These are phyloP conservation scores for Pichia sp. DNA, from an alignment of 1,139 yeast species.

Conservation along the genomic window DNA sequence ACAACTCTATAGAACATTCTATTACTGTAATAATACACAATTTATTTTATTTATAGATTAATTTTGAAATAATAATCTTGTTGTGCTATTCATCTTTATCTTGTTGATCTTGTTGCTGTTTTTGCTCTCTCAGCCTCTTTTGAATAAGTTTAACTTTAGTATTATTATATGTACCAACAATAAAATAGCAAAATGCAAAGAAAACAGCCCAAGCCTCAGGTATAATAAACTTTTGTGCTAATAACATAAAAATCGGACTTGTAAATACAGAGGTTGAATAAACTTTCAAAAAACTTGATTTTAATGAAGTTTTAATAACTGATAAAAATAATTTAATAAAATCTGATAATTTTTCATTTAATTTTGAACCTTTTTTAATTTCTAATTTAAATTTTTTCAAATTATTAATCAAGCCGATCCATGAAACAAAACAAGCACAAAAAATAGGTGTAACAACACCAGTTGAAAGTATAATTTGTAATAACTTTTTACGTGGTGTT, in stretches of 20 bases:
- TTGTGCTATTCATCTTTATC: background rate
- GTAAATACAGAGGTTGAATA: slow-evolving; percentile 60
- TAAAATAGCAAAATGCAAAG: slow-evolving; percentile 66
- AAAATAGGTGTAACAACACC: slow-evolving; percentile 59
- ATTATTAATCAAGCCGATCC: slow-evolving; percentile 42
- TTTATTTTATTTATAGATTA: too few relatives aligned
- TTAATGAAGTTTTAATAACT: slow-evolving; percentile 33
- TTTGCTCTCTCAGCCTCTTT: slow-evolving; percentile 5
- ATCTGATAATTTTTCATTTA: too few relatives aligned
- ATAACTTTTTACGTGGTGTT: slow-evolving; percentile 36
- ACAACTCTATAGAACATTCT: too few relatives aligned
- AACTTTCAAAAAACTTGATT: slow-evolving; percentile 48
- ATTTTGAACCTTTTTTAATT: slow-evolving; percentile 21
- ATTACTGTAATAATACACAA: too few relatives aligned
- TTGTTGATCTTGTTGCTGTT: slow-evolving; percentile 1
- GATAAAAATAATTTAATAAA: background rate
- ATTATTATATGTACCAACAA: slow-evolving; percentile 75
- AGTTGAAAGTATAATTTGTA: slow-evolving; percentile 58
- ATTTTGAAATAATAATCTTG: too few relatives aligned
- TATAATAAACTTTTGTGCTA: slow-evolving; percentile 70
- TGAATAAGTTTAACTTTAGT: slow-evolving; percentile 31
- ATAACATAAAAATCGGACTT: slow-evolving; percentile 52
- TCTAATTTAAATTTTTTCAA: slow-evolving; percentile 15
- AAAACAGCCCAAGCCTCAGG: slow-evolving; percentile 84
- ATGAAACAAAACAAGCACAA: slow-evolving; percentile 50